Evolutionary conservation across 176 grass and related monocot genomes (phyloP).

Genomic region (sorghum (Sorghum bicolor)): DNA sequence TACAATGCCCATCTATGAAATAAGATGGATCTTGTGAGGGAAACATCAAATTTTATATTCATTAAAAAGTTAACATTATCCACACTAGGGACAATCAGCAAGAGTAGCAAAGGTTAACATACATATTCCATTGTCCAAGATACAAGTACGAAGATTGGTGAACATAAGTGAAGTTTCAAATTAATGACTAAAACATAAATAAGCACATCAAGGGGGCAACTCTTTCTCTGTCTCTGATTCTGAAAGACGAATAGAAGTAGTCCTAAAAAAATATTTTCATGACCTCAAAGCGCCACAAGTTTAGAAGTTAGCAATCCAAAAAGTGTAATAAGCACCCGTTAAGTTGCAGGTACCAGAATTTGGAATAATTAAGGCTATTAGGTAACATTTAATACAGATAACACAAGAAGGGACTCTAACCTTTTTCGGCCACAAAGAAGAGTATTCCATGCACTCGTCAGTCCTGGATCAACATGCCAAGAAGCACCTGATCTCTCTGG

Average conservation of each 20-base stretch:
- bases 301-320: not conserved
- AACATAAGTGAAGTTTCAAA: not conserved
- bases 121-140: slow-evolving; percentile 7
- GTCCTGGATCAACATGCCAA: slow-evolving; percentile 97
- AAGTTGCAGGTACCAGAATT: not conserved
- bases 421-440: slow-evolving; percentile 94
- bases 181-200: not conserved
- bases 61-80: not conserved
- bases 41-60: not conserved
- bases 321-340: not conserved
- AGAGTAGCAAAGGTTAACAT: not conserved
- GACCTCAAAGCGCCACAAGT: not conserved
- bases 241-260: not conserved
- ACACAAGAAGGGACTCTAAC: slow-evolving; percentile 27
- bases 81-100: not conserved
- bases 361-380: not conserved
- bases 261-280: slow-evolving; percentile 5
- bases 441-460: slow-evolving; percentile 97
- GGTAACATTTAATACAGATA: not conserved
- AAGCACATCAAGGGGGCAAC: not conserved
- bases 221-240: not conserved
- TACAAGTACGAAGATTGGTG: not conserved
- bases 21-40: slow-evolving; percentile 25
- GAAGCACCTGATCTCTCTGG: slow-evolving; percentile 97
- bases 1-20: slow-evolving; percentile 93